Base-by-base conservation (phyloP, 345 rosid genomes). In the Gossypium bickii region DNA sequence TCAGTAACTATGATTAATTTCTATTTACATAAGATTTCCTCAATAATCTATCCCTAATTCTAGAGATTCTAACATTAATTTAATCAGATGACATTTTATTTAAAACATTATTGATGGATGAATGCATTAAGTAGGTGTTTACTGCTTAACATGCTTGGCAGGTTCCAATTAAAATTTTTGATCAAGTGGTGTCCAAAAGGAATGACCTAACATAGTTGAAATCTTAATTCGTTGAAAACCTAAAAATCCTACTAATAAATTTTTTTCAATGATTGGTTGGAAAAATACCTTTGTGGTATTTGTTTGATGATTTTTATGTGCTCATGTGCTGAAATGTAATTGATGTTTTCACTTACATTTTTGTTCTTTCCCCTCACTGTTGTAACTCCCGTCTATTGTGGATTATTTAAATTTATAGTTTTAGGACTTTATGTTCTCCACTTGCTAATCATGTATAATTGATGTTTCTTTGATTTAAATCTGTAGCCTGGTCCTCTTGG, bases 401-500 rank as follows among this genome's bases (percentile, higher is more conserved):
- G 20, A 72, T 47, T 58, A 44, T 44, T 55, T 43, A 45, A 47
- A 11, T 41, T 15, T 67, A 15, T 17, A 49, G 38, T 56, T 64
- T 3, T 20, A 43, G 49, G 49, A 65, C 43, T 6, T 63, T 29
- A 43, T 24, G 52, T 67, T 65, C 22, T 9, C 25, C 20, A 25
- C 41, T 38, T 59, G 27, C 72, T 47, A 29, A 52, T 55, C 12
- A 22, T 79, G 43, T 81, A 34, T 68, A 67, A 70, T 55, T 17
- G 7, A 38, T 65, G 29, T 56, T 38, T 41, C 17, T 74, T 65
- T 58, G 49, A 76, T 73, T 77, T 82, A 67, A 68, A 77, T 69
- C 49, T 82, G 86, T 83, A 95, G 99, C 90, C 92, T 83, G 98
- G 93, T 70, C 75, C 79, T 58, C 81, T 91, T 66, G 89, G 96